Evolutionary conservation across 441 rosid genomes (phyloP).

Genomic region (Erodium texanum): DNA sequence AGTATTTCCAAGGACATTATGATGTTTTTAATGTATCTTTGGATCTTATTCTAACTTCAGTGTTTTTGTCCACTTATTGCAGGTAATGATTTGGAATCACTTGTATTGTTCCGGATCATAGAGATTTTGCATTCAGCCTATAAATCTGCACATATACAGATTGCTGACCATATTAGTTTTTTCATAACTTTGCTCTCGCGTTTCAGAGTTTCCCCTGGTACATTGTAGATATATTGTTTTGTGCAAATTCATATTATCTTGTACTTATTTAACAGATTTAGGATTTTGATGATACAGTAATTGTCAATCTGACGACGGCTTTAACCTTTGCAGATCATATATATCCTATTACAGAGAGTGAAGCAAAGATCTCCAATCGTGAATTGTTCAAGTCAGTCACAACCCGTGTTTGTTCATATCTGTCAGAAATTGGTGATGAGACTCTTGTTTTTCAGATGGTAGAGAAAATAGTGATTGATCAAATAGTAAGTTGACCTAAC

Average conservation of each 20-base stretch:
- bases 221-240: slow-evolving; percentile 13
- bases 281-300: slow-evolving; percentile 9
- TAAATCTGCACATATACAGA: slow-evolving; percentile 54
- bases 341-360: slow-evolving; percentile 20
- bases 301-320: slow-evolving; percentile 13
- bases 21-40: not conserved
- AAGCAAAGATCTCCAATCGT: slow-evolving; percentile 28
- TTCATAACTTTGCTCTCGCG: slow-evolving; percentile 49
- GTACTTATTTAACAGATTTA: slow-evolving; percentile 1
- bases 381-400: slow-evolving; percentile 44
- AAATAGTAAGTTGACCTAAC: slow-evolving; percentile 44
- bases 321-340: slow-evolving; percentile 37
- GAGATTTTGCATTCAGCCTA: slow-evolving; percentile 64
- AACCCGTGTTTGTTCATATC: slow-evolving; percentile 36
- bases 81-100: slow-evolving; percentile 60
- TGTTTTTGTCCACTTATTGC: slow-evolving; percentile 21
- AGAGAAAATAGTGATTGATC: slow-evolving; percentile 47
- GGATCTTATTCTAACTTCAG: not conserved
- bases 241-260: slow-evolving; percentile 1
- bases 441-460: slow-evolving; percentile 47
- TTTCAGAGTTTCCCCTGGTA: slow-evolving; percentile 60
- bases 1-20: slow-evolving; percentile 3
- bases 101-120: slow-evolving; percentile 40
- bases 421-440: slow-evolving; percentile 61
- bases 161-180: slow-evolving; percentile 66